Conservation (phyloP, 116 monocot species). For the Iris pallida region DNA sequence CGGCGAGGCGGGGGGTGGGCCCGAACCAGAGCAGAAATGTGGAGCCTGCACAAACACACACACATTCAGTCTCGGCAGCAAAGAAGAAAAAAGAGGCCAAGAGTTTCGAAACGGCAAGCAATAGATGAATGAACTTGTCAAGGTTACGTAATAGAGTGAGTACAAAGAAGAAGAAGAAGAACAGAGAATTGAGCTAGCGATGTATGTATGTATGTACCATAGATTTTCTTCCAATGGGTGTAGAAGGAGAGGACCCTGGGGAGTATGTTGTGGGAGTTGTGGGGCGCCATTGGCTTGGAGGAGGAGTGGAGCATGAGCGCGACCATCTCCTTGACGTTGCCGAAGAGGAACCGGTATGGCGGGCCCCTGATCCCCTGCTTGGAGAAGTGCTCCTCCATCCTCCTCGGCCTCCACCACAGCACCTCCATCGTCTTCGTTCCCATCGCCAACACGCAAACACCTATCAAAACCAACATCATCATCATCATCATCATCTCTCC, state of each 20-base stretch:
- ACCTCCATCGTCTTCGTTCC: slow-evolving; percentile 31
- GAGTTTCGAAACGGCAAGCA: neutral
- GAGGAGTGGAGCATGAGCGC: slow-evolving; percentile 57
- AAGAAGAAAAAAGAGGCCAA: neutral
- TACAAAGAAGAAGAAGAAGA: too few species aligned
- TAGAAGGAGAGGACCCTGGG: slow-evolving; percentile 86
- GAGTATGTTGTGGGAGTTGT: slow-evolving; percentile 69
- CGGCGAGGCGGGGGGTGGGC: slow-evolving; percentile 58
- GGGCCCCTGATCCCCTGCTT: slow-evolving; percentile 77
- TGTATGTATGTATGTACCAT: slow-evolving; percentile 37
- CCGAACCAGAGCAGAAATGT: slow-evolving; percentile 91
- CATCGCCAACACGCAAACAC: slow-evolving; percentile 14
- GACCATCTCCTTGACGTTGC: slow-evolving; percentile 73
- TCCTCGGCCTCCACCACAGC: slow-evolving; percentile 71
- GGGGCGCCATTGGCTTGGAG: slow-evolving; percentile 44
- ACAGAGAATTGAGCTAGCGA: neutral
- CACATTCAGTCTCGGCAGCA: neutral
- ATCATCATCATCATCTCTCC: neutral
- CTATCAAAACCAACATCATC: neutral
- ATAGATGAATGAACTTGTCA: neutral
- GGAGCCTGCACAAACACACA: slow-evolving; percentile 39
- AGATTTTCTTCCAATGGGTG: slow-evolving; percentile 80
- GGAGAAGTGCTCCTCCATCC: slow-evolving; percentile 61
- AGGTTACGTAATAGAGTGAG: neutral
- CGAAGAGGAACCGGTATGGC: slow-evolving; percentile 67